Evolutionary conservation across 345 rosid genomes (phyloP).

Genomic region (Salix caprea): DNA sequence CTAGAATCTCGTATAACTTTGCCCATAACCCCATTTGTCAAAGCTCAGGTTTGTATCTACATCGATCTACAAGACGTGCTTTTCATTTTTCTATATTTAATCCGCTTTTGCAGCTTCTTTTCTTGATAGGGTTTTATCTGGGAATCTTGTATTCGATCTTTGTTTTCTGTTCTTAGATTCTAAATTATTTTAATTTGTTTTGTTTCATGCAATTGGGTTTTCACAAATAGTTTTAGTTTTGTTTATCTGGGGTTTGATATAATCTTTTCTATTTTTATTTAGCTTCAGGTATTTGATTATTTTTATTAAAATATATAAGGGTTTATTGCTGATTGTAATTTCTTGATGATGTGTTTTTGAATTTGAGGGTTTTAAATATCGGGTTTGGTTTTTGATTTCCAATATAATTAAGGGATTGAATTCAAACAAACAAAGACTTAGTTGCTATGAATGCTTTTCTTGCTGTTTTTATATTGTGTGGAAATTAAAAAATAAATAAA

Average conservation of each 20-base stretch:
- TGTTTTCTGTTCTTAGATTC: constrained; percentile 10
- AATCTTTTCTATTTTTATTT: constrained; percentile 4
- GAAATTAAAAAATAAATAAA: neutral
- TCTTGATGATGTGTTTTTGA: constrained; percentile 6
- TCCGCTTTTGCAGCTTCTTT: constrained; percentile 35
- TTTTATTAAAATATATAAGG: constrained; percentile 18
- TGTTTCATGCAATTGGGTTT: constrained; percentile 20
- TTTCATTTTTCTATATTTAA: neutral
- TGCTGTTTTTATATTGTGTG: neutral
- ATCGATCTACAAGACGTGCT: constrained; percentile 40
- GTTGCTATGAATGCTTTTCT: neutral
- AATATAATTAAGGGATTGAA: neutral
- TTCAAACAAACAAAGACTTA: neutral
- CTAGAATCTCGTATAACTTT: constrained; percentile 47
- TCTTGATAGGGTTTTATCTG: constrained; percentile 36
- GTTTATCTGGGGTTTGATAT: neutral
- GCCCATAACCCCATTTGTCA: constrained; percentile 34
- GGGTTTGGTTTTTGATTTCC: constrained; percentile 10
- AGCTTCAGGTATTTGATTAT: constrained; percentile 10
- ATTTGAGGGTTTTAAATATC: neutral
- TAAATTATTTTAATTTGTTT: constrained; percentile 23
- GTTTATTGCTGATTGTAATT: constrained; percentile 27
- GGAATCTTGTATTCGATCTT: constrained; percentile 30
- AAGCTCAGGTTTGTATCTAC: constrained; percentile 37
- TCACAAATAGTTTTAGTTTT: neutral